Percentiles rank a stretch among this genome's conserved stretches.
Conservation (phyloP, 2,329 filamentous ascomycete genomes). For the Achaetomium macrosporum region DNA sequence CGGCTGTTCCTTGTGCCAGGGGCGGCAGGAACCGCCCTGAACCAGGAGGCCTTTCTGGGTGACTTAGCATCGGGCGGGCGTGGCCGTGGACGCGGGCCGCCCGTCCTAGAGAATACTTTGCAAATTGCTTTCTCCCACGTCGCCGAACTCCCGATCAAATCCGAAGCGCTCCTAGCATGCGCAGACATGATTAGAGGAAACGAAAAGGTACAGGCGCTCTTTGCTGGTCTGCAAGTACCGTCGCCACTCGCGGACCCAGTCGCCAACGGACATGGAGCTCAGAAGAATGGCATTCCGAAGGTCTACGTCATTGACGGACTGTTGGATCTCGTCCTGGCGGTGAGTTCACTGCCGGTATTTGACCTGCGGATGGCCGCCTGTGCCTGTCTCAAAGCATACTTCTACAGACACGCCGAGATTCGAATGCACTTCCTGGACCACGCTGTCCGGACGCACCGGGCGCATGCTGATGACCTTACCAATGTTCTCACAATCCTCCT, state of each 20-base stretch:
- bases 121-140: slow-evolving; percentile 73
- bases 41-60: slow-evolving; percentile 81
- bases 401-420: slow-evolving; percentile 74
- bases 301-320: slow-evolving; percentile 93
- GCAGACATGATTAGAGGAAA: slow-evolving; percentile 86
- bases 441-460: slow-evolving; percentile 75
- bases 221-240: slow-evolving; percentile 77
- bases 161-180: slow-evolving; percentile 79
- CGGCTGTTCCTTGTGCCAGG: slow-evolving; percentile 78
- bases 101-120: slow-evolving; percentile 71
- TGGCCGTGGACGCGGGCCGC: slow-evolving; percentile 29
- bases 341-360: slow-evolving; percentile 61
- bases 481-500: slow-evolving; percentile 85
- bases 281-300: slow-evolving; percentile 48
- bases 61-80: slow-evolving; percentile 34
- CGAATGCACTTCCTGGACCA: slow-evolving; percentile 63
- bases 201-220: slow-evolving; percentile 72
- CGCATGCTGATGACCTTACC: slow-evolving; percentile 72
- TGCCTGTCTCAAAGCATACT: slow-evolving; percentile 89
- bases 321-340: slow-evolving; percentile 71
- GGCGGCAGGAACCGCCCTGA: slow-evolving; percentile 72
- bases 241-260: slow-evolving; percentile 44
- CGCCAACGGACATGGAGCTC: slow-evolving; percentile 36
- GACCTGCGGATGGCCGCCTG: slow-evolving; percentile 80
- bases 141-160: slow-evolving; percentile 70